A percentile compares a stretch with the other conserved stretches of the same genome.
Conservation (phyloP, 2,329 filamentous ascomycete genomes). For the Penicillium sp. region DNA sequence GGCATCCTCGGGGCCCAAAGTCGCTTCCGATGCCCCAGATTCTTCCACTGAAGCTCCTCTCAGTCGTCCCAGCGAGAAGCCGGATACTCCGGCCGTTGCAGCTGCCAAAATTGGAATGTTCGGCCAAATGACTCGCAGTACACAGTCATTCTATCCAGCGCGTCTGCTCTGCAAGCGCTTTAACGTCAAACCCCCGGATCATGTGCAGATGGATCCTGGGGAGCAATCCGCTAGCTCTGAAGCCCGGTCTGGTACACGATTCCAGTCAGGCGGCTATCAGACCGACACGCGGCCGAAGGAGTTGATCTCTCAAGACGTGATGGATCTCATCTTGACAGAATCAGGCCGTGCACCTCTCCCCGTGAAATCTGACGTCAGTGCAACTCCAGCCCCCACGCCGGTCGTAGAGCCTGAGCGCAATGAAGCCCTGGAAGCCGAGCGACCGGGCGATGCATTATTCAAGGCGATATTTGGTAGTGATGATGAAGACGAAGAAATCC, state of each 20-base stretch:
- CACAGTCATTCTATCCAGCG: slow-evolving; percentile 68
- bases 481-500: slow-evolving; percentile 58
- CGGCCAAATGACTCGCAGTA: slow-evolving; percentile 73
- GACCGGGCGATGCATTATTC: slow-evolving; percentile 75
- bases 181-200: slow-evolving; percentile 70
- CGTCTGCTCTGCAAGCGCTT: slow-evolving; percentile 91
- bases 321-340: slow-evolving; percentile 52
- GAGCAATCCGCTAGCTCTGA: slow-evolving; percentile 33
- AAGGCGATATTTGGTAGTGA: slow-evolving; percentile 90
- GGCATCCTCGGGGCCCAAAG: slow-evolving; percentile 36
- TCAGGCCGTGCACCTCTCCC: slow-evolving; percentile 14
- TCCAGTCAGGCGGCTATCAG: slow-evolving; percentile 33
- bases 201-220: slow-evolving; percentile 55
- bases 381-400: slow-evolving; percentile 10
- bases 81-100: slow-evolving; percentile 71
- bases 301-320: slow-evolving; percentile 50
- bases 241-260: slow-evolving; percentile 22
- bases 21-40: slow-evolving; percentile 35
- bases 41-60: slow-evolving; percentile 37
- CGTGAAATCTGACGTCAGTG: slow-evolving; percentile 24
- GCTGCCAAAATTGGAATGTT: slow-evolving; percentile 91
- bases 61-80: slow-evolving; percentile 49
- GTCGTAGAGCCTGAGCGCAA: slow-evolving; percentile 67
- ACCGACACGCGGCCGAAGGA: slow-evolving; percentile 36
- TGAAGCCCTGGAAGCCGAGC: slow-evolving; percentile 66